Percentiles rank a stretch among this genome's conserved stretches.
phyloP scores from a whole-genome alignment of 108 stramenopile genomes.

The Chaetoceros tenuissimus region DNA sequence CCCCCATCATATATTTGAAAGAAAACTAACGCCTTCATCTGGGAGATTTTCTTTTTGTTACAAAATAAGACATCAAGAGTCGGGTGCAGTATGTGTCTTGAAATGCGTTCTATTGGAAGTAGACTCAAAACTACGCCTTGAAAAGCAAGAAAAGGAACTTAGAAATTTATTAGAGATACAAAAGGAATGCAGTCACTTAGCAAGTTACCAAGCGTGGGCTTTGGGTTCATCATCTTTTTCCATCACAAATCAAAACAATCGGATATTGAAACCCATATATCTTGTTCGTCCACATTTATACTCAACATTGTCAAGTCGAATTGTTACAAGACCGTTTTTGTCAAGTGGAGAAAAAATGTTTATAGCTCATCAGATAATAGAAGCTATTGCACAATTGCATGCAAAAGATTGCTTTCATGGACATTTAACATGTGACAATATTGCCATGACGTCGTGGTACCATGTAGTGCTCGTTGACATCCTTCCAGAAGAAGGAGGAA shows the following conservation, averaged over 20 bases:
- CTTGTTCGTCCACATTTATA: slow-evolving; percentile 85
- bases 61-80: background rate
- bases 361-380: slow-evolving; percentile 87
- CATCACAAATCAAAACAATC: background rate
- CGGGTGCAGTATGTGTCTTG: slow-evolving; percentile 1
- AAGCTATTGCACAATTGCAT: slow-evolving; percentile 80
- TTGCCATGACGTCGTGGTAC: slow-evolving; percentile 84
- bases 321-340: slow-evolving; percentile 92
- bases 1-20: slow-evolving; percentile 4
- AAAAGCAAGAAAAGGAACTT: background rate
- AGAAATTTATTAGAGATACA: background rate
- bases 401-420: slow-evolving; percentile 78
- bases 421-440: slow-evolving; percentile 91
- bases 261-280: slow-evolving; percentile 32
- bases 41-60: background rate
- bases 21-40: background rate
- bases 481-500: slow-evolving; percentile 82
- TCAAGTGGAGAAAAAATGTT: slow-evolving; percentile 85
- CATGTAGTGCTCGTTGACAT: slow-evolving; percentile 91
- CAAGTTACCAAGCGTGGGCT: background rate
- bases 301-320: slow-evolving; percentile 84
- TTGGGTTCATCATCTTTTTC: background rate
- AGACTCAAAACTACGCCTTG: background rate
- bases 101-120: background rate
- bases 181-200: background rate